Conservation (phyloP, 2,329 filamentous ascomycete genomes). For the Fusarium equiseti region DNA sequence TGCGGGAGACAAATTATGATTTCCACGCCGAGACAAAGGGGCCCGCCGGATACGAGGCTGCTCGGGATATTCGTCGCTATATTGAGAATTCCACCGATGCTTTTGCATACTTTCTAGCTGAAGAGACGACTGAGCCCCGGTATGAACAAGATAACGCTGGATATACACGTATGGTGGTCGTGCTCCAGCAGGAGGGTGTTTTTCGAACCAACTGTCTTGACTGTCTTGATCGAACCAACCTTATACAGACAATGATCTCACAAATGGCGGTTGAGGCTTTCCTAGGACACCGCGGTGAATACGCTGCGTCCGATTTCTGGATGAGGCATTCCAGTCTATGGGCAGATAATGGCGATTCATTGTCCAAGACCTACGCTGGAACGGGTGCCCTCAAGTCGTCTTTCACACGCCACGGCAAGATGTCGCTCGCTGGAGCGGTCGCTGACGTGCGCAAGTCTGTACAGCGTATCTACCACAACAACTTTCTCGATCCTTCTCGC, state of each 20-base stretch:
- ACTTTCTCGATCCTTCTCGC: constrained; percentile 91
- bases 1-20: constrained; percentile 90
- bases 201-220: constrained; percentile 97
- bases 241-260: constrained; percentile 95
- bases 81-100: constrained; percentile 84
- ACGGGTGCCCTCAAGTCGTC: constrained; percentile 96
- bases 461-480: constrained; percentile 95
- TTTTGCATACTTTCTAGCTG: constrained; percentile 92
- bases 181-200: constrained; percentile 93
- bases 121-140: constrained; percentile 72
- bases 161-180: constrained; percentile 68
- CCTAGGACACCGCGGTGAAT: constrained; percentile 76
- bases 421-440: constrained; percentile 91
- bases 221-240: constrained; percentile 93
- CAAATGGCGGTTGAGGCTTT: constrained; percentile 93
- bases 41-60: constrained; percentile 88
- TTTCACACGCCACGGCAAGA: constrained; percentile 93
- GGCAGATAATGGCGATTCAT: constrained; percentile 95
- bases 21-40: constrained; percentile 95
- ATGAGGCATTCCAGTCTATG: constrained; percentile 91
- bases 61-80: constrained; percentile 82
- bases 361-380: constrained; percentile 96
- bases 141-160: constrained; percentile 55
- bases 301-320: constrained; percentile 85
- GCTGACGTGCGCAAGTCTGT: constrained; percentile 97